Base-by-base conservation (phyloP, 306 rosid genomes). In the Begonia loranthoides region DNA sequence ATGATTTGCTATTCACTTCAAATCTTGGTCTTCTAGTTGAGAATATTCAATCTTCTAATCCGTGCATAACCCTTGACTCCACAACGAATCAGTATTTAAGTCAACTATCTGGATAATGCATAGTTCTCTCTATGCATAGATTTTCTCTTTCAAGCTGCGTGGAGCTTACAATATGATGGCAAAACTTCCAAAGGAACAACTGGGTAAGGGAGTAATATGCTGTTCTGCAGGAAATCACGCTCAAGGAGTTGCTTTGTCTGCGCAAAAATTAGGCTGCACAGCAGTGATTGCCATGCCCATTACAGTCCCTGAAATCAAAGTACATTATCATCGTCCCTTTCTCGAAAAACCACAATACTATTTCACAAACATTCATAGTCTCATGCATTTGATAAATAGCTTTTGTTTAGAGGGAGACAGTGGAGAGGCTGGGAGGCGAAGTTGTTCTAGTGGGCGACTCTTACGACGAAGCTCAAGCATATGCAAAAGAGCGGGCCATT, bases 191-290 rank as follows among this genome's bases (percentile, higher is more conserved):
- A 55, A 45, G 43, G 87, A 87, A 17, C 72, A 66, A 57, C 63
- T 87, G 77, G 77, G 70, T 13, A 76, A 56, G 49, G 94, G 96
- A 67, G 90, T 83, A 43, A 80, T 87, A 34, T 87, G 96, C 62
- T 87, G 94, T 13, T 87, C 90, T 3, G 96, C 96, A n/a, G 96
- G 96, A 58, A 87, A 87, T 60, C 96, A 87, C 64, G 96, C 96
- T 12, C 96, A 87, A 56, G 96, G 94, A 52, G 94, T 83, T 68
- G 96, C 96, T 28, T 71, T 80, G 56, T 52, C 96, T 57, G 87
- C 96, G 38, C 78, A 80, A 80, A 78, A 41, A 62, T 60, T 83
- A 61, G 78, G 78, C 16, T 87, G 96, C 48, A 62, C n/a, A 56
- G 94, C 94, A 0, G 79, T 87, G 47, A 83, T 87, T 76, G 94